Evolutionary conservation across 768 basidiomycete genomes (phyloP), one percentile per base, ranked within the genome.

Genomic region (Crassisporium funariophilum): DNA sequence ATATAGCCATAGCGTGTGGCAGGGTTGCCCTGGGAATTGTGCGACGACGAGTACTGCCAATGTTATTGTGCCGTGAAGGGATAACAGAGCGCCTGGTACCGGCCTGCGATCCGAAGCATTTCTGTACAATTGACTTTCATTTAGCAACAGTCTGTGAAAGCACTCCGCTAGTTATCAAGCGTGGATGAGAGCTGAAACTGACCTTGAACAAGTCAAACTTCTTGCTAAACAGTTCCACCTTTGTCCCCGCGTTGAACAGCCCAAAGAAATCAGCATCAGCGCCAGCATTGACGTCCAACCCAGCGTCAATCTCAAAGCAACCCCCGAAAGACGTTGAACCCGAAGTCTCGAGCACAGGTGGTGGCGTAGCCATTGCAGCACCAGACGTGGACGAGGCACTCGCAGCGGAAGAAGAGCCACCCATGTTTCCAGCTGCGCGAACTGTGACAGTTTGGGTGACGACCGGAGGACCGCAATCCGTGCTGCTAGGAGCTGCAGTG

Each of bases 181-280:
- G n/a, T n/a, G n/a, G n/a, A n/a, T n/a, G n/a, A n/a, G n/a, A n/a
- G n/a, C n/a, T n/a, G n/a, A 21, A n/a, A 53, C 51, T 6, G 25
- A 65, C 68, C 61, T 69, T 57, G 57, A 67, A 58, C 27, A 72
- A 44, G 19, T 66, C 56, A 29, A 67, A 69, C 21, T 65, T 53
- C 43, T 64, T 65, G 44, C 36, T 59, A 53, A 69, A 67, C 29
- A 72, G 56, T 6, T 60, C 44, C 5, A 62, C 48, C 39, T 52
- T 41, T 10, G 54, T 61, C 20, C 44, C 51, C 5, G 43, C 38
- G 27, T 65, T 50, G 56, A 71, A 69, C 10, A 71, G 47, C 11
- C 54, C 55, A 46, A 66, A 65, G 55, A 69, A 66, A 15, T 46
- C 43, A 13, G 53, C 67, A 17, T 62, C 47, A 13, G 67, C 67